Percentiles rank a stretch among this genome's conserved stretches.
Evolutionary conservation across 305 asterid genomes (phyloP).

Genomic region (Coffea humblotiana): DNA sequence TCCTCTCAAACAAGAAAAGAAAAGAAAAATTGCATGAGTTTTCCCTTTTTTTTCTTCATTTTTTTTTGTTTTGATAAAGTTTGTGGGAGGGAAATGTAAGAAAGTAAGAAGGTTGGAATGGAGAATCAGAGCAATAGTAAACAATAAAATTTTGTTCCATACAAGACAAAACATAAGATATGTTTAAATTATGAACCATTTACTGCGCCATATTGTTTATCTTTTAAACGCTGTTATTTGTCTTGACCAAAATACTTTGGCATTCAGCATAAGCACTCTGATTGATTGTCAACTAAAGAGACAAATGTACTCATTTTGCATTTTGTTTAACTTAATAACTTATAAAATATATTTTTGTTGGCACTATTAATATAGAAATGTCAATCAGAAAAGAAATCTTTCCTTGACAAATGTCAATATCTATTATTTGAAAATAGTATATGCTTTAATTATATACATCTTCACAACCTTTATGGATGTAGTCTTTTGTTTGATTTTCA

Average conservation of each 20-base stretch:
- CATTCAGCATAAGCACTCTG: neutral
- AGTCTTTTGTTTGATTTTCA: neutral
- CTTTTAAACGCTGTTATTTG: neutral
- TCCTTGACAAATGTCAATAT: neutral
- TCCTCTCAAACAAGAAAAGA: too few relatives aligned
- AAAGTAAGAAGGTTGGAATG: neutral
- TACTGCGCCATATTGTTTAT: neutral
- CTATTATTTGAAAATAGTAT: neutral
- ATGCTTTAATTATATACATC: neutral
- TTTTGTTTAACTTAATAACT: neutral
- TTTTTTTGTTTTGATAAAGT: neutral
- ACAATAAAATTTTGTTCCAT: neutral
- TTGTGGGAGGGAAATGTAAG: neutral
- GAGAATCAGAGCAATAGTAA: too few relatives aligned
- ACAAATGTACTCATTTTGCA: slow-evolving; percentile 1
- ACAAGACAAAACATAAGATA: neutral
- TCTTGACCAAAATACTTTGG: neutral
- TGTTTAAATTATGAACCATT: too few relatives aligned
- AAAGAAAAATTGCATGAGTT: too few relatives aligned
- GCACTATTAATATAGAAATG: neutral
- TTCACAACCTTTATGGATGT: neutral
- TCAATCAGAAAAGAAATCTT: neutral
- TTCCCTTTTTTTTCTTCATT: too few relatives aligned
- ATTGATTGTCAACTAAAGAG: neutral
- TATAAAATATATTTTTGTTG: neutral